These are phyloP conservation scores for Fomitopsis pinicola DNA, from an alignment of 1,284 basidiomycete species.

Conservation along the genomic window DNA sequence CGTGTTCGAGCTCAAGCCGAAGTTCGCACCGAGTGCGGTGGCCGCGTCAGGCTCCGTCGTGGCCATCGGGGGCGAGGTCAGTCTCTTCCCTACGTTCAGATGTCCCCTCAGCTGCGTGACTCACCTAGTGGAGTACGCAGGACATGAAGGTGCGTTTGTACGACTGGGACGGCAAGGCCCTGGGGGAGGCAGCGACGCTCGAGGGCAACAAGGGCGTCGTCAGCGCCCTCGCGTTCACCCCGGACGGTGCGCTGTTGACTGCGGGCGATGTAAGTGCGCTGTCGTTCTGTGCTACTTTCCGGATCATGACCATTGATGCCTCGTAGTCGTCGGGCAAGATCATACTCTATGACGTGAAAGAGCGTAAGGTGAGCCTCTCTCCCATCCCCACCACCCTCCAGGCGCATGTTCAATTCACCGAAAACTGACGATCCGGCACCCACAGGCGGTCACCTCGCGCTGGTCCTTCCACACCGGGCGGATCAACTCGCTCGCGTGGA, in stretches of 20 bases:
- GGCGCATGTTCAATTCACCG: too few species aligned
- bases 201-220: conserved; percentile 72
- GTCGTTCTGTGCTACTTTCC: neutral
- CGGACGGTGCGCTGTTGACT: conserved; percentile 72
- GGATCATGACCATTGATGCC: neutral
- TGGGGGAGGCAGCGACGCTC: conserved; percentile 54
- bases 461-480: conserved; percentile 91
- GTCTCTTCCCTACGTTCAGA: conserved; percentile 14
- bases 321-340: conserved; percentile 74
- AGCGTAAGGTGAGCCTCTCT: conserved; percentile 46
- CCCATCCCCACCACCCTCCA: too few species aligned
- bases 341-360: conserved; percentile 68
- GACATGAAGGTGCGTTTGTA: conserved; percentile 75
- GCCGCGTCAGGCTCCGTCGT: conserved; percentile 50
- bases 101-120: neutral
- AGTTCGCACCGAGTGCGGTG: conserved; percentile 54
- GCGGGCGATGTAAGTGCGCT: conserved; percentile 67
- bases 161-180: conserved; percentile 60
- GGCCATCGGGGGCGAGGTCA: conserved; percentile 75
- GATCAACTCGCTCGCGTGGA: conserved; percentile 79
- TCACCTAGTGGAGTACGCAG: conserved; percentile 30
- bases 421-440: neutral
- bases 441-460: conserved; percentile 58
- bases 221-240: conserved; percentile 78
- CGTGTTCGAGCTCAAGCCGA: conserved; percentile 49